These are phyloP conservation scores for Aureobasidium mangrovei DNA, from an alignment of 2,329 filamentous ascomycete genomes.

Conservation along the genomic window DNA sequence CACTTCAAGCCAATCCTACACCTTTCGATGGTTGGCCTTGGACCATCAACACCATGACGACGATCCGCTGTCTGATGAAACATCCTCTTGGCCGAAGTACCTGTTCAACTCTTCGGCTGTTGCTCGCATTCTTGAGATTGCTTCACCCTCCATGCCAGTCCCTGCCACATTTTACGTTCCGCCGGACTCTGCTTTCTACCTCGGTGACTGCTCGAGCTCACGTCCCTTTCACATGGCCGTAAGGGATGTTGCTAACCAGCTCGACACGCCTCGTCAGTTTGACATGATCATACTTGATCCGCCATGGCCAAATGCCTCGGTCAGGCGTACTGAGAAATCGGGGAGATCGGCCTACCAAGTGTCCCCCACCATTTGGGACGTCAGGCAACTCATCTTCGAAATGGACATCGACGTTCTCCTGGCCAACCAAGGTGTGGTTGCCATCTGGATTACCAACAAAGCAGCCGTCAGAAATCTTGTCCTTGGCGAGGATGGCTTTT, in stretches of 20 bases:
- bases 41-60: not conserved
- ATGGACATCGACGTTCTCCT: conserved; percentile 47
- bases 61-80: not conserved
- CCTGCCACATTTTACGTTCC: conserved; percentile 37
- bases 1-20: not conserved
- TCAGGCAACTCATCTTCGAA: conserved; percentile 32
- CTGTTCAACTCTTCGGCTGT: not conserved
- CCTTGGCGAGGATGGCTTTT: conserved; percentile 50
- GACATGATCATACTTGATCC: conserved; percentile 65
- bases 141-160: not conserved
- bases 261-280: conserved; percentile 45
- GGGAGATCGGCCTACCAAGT: conserved; percentile 15
- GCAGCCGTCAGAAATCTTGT: conserved; percentile 45
- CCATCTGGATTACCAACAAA: conserved; percentile 73
- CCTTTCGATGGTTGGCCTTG: not conserved
- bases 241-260: conserved; percentile 27
- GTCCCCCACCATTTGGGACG: conserved; percentile 28
- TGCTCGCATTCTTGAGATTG: conserved; percentile 4
- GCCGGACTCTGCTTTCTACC: conserved; percentile 40
- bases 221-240: conserved; percentile 31
- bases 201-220: conserved; percentile 36
- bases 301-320: conserved; percentile 74
- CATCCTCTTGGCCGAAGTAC: not conserved
- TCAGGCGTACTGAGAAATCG: conserved; percentile 36
- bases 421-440: conserved; percentile 49